Percentiles rank a stretch among this genome's conserved stretches.
Evolutionary conservation across 2,329 filamentous ascomycete genomes (phyloP).

Genomic region (Pyrenophora tritici-repentis): DNA sequence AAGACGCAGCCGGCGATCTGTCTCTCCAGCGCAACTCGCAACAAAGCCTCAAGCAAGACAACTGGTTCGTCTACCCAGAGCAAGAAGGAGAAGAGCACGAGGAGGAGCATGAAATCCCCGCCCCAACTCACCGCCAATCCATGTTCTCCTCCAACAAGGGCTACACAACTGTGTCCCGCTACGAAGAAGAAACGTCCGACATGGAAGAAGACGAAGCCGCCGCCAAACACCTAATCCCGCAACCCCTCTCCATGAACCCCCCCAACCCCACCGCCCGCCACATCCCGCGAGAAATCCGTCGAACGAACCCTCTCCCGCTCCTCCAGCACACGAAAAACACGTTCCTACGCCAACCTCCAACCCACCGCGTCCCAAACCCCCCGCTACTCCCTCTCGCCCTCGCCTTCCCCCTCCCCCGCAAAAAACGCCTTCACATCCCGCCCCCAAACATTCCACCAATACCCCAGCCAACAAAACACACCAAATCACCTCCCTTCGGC

Average conservation of each 20-base stretch:
- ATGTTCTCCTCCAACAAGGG: slow-evolving; percentile 36
- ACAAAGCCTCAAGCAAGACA: slow-evolving; percentile 50
- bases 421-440: no score
- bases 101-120: slow-evolving; percentile 17
- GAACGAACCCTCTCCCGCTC: slow-evolving; percentile 35
- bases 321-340: slow-evolving; percentile 47
- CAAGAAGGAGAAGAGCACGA: slow-evolving; percentile 22
- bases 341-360: slow-evolving; percentile 55
- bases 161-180: slow-evolving; percentile 35
- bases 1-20: slow-evolving; percentile 30
- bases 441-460: no score
- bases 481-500: slow-evolving; percentile 33
- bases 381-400: slow-evolving; percentile 31
- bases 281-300: slow-evolving; percentile 30
- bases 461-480: slow-evolving; percentile 12
- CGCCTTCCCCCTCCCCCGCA: slow-evolving; percentile 9
- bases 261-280: slow-evolving; percentile 45
- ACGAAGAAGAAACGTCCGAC: slow-evolving; percentile 38
- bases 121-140: slow-evolving; percentile 23
- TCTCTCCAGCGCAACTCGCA: slow-evolving; percentile 35
- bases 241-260: slow-evolving; percentile 57
- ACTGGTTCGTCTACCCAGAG: slow-evolving; percentile 53
- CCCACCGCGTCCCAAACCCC: slow-evolving; percentile 48
- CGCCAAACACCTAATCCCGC: slow-evolving; percentile 38
- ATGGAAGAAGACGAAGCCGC: slow-evolving; percentile 32